phyloP scores from a whole-genome alignment of 805 yeast species.

The Teunomyces stri region DNA sequence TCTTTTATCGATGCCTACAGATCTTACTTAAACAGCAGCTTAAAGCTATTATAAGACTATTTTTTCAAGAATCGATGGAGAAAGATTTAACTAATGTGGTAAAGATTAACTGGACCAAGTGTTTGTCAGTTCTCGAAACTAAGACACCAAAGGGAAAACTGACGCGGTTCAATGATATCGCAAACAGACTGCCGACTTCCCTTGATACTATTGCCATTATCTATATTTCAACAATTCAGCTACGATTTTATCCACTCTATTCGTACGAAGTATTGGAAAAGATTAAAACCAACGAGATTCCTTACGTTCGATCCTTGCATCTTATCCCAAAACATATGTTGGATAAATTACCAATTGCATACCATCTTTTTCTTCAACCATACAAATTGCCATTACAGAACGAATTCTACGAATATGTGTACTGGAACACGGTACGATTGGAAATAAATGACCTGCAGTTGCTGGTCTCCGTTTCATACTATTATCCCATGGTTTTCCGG shows the following conservation, averaged over 20 bases:
- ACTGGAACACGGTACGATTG: constrained; percentile 10
- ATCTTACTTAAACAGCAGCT: constrained; percentile 48
- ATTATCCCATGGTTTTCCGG: constrained; percentile 39
- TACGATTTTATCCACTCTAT: constrained; percentile 49
- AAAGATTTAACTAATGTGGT: constrained; percentile 19
- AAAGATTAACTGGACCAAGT: constrained; percentile 32
- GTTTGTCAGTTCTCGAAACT: not conserved
- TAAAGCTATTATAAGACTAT: constrained; percentile 15
- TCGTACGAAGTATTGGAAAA: constrained; percentile 45
- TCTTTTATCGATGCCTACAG: constrained; percentile 50
- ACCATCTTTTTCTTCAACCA: constrained; percentile 39
- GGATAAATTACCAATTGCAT: constrained; percentile 37
- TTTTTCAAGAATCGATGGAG: constrained; percentile 9
- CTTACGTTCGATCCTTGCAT: constrained; percentile 43
- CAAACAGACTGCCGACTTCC: constrained; percentile 15
- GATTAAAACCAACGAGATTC: constrained; percentile 45
- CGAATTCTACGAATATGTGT: constrained; percentile 28
- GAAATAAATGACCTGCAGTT: not conserved
- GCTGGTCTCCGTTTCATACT: constrained; percentile 13
- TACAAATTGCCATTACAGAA: constrained; percentile 36
- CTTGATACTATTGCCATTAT: constrained; percentile 38
- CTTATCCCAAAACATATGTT: constrained; percentile 38
- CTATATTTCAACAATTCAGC: constrained; percentile 49
- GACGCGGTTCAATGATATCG: not conserved
- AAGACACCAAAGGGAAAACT: not conserved